Evolutionary conservation across 139 green algal species (phyloP).

Genomic region (Desmodesmus armatus): DNA sequence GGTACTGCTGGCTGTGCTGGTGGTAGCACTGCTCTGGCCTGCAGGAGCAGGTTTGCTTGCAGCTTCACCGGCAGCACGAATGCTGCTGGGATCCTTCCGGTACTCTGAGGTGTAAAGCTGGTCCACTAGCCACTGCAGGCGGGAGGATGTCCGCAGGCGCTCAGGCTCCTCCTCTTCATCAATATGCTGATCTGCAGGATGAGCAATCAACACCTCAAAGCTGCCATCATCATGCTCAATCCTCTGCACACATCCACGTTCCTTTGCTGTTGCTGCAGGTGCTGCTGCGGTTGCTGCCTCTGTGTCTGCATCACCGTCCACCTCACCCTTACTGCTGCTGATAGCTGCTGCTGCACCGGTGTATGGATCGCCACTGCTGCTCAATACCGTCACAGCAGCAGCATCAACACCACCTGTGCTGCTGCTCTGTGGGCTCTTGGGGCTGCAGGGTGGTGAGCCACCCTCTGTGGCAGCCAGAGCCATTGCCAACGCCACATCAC

Average conservation of each 20-base stretch:
- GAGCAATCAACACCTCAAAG: too few species aligned
- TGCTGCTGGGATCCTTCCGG: background rate
- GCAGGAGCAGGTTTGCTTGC: background rate
- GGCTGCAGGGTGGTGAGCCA: background rate
- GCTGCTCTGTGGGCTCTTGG: too few species aligned
- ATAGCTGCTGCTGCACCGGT: too few species aligned
- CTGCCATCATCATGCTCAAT: too few species aligned
- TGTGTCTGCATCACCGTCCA: background rate
- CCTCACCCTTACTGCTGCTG: background rate
- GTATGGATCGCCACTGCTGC: too few species aligned
- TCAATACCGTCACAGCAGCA: background rate
- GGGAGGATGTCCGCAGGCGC: too few species aligned
- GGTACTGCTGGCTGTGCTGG: background rate
- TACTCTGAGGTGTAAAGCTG: too few species aligned
- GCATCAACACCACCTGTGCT: background rate
- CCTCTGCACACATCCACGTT: too few species aligned
- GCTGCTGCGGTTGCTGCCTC: background rate
- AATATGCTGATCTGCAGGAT: too few species aligned
- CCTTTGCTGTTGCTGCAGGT: background rate
- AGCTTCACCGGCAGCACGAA: background rate
- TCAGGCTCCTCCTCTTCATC: too few species aligned
- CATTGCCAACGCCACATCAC: conserved; percentile 27
- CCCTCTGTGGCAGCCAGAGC: background rate
- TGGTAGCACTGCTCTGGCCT: background rate
- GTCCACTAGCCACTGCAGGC: too few species aligned